Percentiles rank a stretch among this genome's conserved stretches.
phyloP scores from a whole-genome alignment of 1,284 basidiomycete species.

The Leccinum laetum region DNA sequence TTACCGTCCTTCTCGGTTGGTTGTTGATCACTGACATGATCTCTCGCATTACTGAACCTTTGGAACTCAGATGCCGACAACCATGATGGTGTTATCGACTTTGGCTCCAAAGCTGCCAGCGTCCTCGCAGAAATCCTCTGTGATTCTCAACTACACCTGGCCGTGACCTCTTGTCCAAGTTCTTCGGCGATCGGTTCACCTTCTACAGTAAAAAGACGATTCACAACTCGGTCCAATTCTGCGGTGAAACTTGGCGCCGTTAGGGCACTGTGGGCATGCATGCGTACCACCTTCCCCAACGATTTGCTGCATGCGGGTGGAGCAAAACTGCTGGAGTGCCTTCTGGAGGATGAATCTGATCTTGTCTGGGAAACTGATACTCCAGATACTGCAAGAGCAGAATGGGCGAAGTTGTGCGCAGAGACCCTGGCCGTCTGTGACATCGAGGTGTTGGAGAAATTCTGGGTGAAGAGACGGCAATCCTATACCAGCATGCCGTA shows the following conservation, averaged over 20 bases:
- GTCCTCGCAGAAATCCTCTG: slow-evolving; percentile 52
- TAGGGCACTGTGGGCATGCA: slow-evolving; percentile 53
- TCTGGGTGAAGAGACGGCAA: slow-evolving; percentile 43
- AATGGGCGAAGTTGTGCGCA: slow-evolving; percentile 63
- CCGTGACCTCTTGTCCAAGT: slow-evolving; percentile 24
- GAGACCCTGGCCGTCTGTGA: slow-evolving; percentile 49
- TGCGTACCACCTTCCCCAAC: slow-evolving; percentile 43
- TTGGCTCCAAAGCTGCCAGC: slow-evolving; percentile 41
- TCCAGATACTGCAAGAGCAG: slow-evolving; percentile 39
- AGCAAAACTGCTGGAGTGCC: slow-evolving; percentile 44
- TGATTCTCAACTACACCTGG: slow-evolving; percentile 51
- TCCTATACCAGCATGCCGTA: slow-evolving; percentile 21
- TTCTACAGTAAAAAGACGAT: background rate
- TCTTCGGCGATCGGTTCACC: slow-evolving; percentile 13
- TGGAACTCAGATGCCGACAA: slow-evolving; percentile 31
- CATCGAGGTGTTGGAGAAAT: slow-evolving; percentile 44
- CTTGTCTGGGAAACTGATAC: slow-evolving; percentile 46
- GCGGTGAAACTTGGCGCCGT: slow-evolving; percentile 52
- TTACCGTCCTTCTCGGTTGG: slow-evolving; percentile 31
- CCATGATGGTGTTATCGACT: slow-evolving; percentile 34
- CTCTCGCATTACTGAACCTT: slow-evolving; percentile 11
- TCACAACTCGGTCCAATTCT: slow-evolving; percentile 35
- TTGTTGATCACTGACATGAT: slow-evolving; percentile 21
- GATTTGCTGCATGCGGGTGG: slow-evolving; percentile 42
- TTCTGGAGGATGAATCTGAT: slow-evolving; percentile 48